phyloP scores from a whole-genome alignment of 1,284 basidiomycete species.

The Leccinum pachyderme region DNA sequence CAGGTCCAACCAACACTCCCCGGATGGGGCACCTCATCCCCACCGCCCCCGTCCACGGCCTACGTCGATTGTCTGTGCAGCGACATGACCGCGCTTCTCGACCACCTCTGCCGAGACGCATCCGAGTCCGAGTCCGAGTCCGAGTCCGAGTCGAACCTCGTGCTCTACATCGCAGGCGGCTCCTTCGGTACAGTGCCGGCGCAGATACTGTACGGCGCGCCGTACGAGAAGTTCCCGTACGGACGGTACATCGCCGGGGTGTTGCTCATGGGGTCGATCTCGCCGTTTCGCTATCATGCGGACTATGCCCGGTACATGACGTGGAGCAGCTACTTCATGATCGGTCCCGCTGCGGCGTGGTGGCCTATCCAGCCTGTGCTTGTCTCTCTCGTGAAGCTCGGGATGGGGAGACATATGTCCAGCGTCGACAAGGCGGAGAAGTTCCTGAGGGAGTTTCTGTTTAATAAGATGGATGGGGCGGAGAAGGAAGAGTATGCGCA shows the following conservation, averaged over 20 bases:
- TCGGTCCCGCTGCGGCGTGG: conserved; percentile 44
- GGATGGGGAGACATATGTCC: conserved; percentile 37
- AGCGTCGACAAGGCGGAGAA: conserved; percentile 41
- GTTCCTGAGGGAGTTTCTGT: conserved; percentile 38
- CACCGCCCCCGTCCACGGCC: conserved; percentile 32
- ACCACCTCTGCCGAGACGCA: conserved; percentile 33
- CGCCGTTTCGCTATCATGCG: conserved; percentile 47
- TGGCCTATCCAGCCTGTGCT: conserved; percentile 41
- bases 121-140: neutral
- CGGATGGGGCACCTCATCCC: conserved; percentile 55
- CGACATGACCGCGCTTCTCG: conserved; percentile 48
- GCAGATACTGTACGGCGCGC: conserved; percentile 55
- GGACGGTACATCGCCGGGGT: conserved; percentile 45
- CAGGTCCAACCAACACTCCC: conserved; percentile 50
- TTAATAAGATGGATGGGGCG: conserved; percentile 41
- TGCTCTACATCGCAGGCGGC: conserved; percentile 50
- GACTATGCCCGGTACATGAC: conserved; percentile 44
- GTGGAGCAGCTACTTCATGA: conserved; percentile 44
- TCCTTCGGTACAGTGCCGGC: conserved; percentile 54
- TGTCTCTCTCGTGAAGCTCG: conserved; percentile 32
- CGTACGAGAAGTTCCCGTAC: conserved; percentile 50
- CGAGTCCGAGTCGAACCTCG: conserved; percentile 4
- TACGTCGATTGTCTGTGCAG: conserved; percentile 45
- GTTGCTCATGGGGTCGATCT: conserved; percentile 45
- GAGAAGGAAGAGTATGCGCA: conserved; percentile 40